Percentiles rank a stretch among this genome's conserved stretches.
Conservation (phyloP, 2,329 filamentous ascomycete genomes). For the Aspergillus tubingensis region DNA sequence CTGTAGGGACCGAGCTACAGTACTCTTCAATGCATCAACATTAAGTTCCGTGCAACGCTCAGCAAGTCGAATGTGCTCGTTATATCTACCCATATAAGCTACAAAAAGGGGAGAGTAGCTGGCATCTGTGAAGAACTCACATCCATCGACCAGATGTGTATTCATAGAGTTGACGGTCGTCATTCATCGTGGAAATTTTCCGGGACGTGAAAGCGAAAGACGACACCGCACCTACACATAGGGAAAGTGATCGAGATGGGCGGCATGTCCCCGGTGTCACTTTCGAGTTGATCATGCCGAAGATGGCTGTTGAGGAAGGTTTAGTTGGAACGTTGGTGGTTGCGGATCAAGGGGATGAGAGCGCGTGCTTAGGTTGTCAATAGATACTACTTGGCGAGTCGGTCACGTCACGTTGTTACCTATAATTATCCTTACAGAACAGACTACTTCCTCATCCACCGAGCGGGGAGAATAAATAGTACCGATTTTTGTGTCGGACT, state of each 20-base stretch:
- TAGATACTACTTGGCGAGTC: too few relatives aligned
- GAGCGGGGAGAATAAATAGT: too few relatives aligned
- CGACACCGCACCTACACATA: not conserved
- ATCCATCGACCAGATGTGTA: constrained; percentile 10
- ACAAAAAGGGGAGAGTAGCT: not conserved
- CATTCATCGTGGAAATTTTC: not conserved
- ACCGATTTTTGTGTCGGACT: too few relatives aligned
- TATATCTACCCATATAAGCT: constrained; percentile 13
- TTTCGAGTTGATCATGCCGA: not conserved
- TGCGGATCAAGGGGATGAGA: too few relatives aligned
- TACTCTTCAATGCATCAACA: constrained; percentile 11
- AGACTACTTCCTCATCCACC: too few relatives aligned
- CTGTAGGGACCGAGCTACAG: constrained; percentile 9
- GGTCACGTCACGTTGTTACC: too few relatives aligned
- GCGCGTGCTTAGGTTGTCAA: too few relatives aligned
- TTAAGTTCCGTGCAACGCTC: constrained; percentile 13
- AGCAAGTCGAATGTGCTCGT: constrained; percentile 14
- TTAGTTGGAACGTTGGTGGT: too few relatives aligned
- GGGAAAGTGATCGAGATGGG: not conserved
- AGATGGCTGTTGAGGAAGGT: not conserved
- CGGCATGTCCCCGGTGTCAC: constrained; percentile 2
- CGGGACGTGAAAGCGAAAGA: not conserved
- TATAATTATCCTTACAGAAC: too few relatives aligned
- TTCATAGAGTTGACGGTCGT: constrained; percentile 5
- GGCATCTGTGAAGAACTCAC: constrained; percentile 2